These are phyloP conservation scores for Talaromyces sp. DNA, from an alignment of 2,329 filamentous ascomycete species.

Conservation along the genomic window DNA sequence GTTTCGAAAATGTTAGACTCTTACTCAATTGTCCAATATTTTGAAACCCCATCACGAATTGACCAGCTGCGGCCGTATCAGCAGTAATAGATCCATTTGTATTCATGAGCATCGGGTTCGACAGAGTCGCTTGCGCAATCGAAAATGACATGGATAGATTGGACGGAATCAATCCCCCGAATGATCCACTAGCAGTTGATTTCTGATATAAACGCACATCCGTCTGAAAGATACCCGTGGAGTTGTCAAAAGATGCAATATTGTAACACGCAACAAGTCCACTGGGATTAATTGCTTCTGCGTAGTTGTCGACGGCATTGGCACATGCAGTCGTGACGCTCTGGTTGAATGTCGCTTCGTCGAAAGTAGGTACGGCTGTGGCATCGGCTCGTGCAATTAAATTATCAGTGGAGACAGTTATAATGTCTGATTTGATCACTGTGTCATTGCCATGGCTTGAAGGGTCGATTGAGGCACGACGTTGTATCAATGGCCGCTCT, in stretches of 20 bases:
- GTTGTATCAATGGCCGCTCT: neutral
- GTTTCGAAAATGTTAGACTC: conserved; percentile 23
- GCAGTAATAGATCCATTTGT: conserved; percentile 9
- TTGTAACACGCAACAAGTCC: conserved; percentile 82
- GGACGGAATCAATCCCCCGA: conserved; percentile 36
- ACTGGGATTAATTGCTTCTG: conserved; percentile 60
- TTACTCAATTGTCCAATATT: conserved; percentile 29
- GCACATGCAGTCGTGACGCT: conserved; percentile 56
- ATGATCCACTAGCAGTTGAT: conserved; percentile 50
- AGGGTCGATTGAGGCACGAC: neutral
- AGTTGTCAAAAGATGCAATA: conserved; percentile 60
- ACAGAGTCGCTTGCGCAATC: conserved; percentile 21
- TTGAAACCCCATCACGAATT: conserved; percentile 30
- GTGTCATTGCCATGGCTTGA: neutral
- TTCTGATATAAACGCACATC: conserved; percentile 71
- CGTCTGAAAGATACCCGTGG: conserved; percentile 66
- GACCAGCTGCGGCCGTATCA: conserved; percentile 12
- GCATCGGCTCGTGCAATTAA: neutral
- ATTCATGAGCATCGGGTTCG: conserved; percentile 16
- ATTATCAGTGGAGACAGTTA: neutral
- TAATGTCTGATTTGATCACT: neutral
- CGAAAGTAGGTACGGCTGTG: conserved; percentile 13
- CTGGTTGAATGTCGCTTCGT: conserved; percentile 24
- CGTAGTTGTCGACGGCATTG: conserved; percentile 51
- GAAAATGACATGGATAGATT: conserved; percentile 26